Percentiles rank a stretch among this genome's conserved stretches.
phyloP scores from a whole-genome alignment of 2,329 filamentous ascomycete genomes.

The Microsporum audouinii region DNA sequence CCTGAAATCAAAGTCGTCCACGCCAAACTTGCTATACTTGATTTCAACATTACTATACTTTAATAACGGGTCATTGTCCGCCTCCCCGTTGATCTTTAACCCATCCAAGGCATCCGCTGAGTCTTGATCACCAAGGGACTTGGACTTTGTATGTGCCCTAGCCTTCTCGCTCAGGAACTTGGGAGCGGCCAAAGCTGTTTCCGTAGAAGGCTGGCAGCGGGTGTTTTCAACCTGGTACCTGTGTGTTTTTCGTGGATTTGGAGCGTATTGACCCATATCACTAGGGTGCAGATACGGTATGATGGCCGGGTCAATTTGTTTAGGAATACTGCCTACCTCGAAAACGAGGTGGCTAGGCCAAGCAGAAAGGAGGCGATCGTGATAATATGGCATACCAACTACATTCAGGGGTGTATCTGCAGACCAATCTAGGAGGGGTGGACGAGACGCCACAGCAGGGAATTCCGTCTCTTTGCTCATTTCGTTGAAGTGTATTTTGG shows the following conservation, averaged over 20 bases:
- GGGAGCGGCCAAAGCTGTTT: slow-evolving; percentile 57
- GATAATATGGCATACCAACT: slow-evolving; percentile 87
- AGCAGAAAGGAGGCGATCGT: slow-evolving; percentile 72
- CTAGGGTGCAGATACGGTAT: slow-evolving; percentile 55
- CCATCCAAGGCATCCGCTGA: slow-evolving; percentile 45
- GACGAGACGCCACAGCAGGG: slow-evolving; percentile 54
- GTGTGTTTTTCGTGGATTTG: slow-evolving; percentile 59
- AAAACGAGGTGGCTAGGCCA: slow-evolving; percentile 79
- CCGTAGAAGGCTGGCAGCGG: slow-evolving; percentile 49
- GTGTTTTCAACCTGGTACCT: slow-evolving; percentile 79
- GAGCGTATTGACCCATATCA: slow-evolving; percentile 67
- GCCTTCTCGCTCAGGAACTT: slow-evolving; percentile 94
- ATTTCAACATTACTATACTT: slow-evolving; percentile 94
- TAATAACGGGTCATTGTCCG: slow-evolving; percentile 69
- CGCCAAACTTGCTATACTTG: slow-evolving; percentile 96
- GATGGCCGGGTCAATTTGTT: slow-evolving; percentile 60
- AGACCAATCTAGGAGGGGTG: slow-evolving; percentile 56
- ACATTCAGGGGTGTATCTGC: slow-evolving; percentile 68
- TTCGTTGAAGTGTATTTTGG: slow-evolving; percentile 78
- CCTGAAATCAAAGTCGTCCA: slow-evolving; percentile 99
- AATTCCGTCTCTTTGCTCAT: slow-evolving; percentile 67
- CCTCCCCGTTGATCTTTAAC: slow-evolving; percentile 56
- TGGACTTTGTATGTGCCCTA: slow-evolving; percentile 45
- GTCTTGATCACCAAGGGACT: slow-evolving; percentile 39
- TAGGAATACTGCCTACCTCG: slow-evolving; percentile 72